Conservation (phyloP, 176 grass and related monocot species). For the Carex pumila region DNA sequence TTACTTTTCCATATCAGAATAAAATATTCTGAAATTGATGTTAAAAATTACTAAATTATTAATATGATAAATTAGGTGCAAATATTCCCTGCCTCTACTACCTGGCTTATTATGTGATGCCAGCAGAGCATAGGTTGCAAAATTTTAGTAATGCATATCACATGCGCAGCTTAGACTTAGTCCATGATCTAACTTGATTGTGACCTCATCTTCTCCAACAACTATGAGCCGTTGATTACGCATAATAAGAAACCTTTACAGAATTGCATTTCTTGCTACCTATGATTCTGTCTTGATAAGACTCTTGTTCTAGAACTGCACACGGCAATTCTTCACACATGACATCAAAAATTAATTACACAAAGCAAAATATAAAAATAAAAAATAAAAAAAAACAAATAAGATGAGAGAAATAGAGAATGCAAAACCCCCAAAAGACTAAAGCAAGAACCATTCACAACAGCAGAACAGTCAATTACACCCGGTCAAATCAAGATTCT, state of each 20-base stretch:
- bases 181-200: background rate
- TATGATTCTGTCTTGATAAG: background rate
- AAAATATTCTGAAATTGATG: no score
- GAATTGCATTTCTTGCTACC: background rate
- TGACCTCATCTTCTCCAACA: background rate
- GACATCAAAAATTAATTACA: background rate
- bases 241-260: background rate
- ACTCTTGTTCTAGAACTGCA: background rate
- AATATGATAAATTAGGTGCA: background rate
- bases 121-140: no score
- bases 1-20: no score
- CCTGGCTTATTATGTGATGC: no score
- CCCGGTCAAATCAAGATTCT: slow-evolving; percentile 13
- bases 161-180: background rate
- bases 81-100: background rate
- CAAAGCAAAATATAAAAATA: background rate
- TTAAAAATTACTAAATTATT: no score
- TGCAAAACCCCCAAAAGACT: background rate
- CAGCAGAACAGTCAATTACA: slow-evolving; percentile 11
- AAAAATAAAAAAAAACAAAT: background rate
- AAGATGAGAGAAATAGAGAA: background rate
- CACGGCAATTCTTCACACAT: background rate
- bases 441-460: slow-evolving; percentile 17
- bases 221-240: background rate
- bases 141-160: no score